Base-by-base conservation (phyloP, 2,329 filamentous ascomycete genomes). In the Diaporthe sp. region DNA sequence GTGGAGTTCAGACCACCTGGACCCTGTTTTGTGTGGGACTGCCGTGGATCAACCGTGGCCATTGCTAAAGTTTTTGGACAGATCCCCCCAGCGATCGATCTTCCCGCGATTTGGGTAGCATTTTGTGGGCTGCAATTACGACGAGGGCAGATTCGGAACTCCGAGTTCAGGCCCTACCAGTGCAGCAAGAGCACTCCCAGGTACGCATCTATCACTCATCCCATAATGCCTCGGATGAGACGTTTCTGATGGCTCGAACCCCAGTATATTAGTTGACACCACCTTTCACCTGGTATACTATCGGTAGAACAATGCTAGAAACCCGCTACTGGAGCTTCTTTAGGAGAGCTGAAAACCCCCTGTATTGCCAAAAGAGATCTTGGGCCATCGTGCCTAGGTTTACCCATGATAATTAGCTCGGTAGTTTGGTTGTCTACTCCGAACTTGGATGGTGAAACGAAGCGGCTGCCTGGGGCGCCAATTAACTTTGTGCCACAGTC, bases 71-170 rank as follows among this genome's bases (percentile, higher is more conserved):
- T 35, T 54, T 54, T 25, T 38, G 19, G 15, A n/a, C n/a, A 67
- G 64, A 67, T 67, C 33, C 64, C 64, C 13, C 8, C 15, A 68
- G 33, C 64, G 47, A 54, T 68, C 64, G 64, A 68, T 68, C 64
- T 68, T 68, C 64, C 64, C 64, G 47, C 64, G 13, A 38, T 30
- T 22, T 68, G 47, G 47, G 64, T 54, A 68, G 64, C 35, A 40
- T 68, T 68, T 52, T 52, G 64, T 52, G 45, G 64, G 64, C 30
- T 52, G 45, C 33, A 50, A 12, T 40, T 19, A 30, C 8, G 15
- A 22, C 12, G 28, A 68, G 35, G n/a, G 15, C 47, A 68, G n/a
- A 22, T 9, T 40, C 47, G 64, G 64, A 40, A 22, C 38, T 35
- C 64, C 45, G 9, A 52, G 33, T 17, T 35, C 25, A 22, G 28